Percentiles rank a stretch among this genome's conserved stretches.
phyloP scores from a whole-genome alignment of 2,329 filamentous ascomycete genomes.

The Xylariaceae sp. region DNA sequence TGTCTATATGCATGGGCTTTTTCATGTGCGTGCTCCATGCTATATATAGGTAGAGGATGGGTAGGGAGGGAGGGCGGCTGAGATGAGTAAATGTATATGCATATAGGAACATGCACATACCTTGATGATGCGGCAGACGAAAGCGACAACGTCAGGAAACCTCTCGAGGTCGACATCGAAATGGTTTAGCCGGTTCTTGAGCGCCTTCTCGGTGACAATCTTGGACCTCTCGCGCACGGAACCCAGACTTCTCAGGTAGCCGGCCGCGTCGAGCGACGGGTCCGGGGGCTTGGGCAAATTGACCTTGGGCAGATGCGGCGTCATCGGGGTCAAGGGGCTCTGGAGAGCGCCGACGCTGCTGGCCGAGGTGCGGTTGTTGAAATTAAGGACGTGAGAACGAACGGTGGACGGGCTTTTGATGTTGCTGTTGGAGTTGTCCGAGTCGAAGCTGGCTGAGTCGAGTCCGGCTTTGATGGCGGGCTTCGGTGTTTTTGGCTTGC shows the following conservation, averaged over 20 bases:
- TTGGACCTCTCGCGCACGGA: conserved; percentile 81
- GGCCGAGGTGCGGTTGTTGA: conserved; percentile 60
- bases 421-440: conserved; percentile 48
- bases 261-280: conserved; percentile 84
- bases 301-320: conserved; percentile 69
- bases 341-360: conserved; percentile 51
- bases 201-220: conserved; percentile 77
- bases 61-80: not conserved
- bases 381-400: conserved; percentile 42
- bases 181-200: conserved; percentile 78
- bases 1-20: conserved; percentile 24
- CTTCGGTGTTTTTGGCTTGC: conserved; percentile 60
- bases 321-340: conserved; percentile 59
- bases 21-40: conserved; percentile 12
- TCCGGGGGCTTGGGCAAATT: conserved; percentile 85
- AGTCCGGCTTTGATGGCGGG: conserved; percentile 45
- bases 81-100: not conserved
- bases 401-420: conserved; percentile 6
- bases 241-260: conserved; percentile 87
- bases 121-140: conserved; percentile 95
- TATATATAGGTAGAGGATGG: conserved; percentile 1
- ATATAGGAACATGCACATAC: conserved; percentile 52
- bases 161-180: conserved; percentile 89
- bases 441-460: conserved; percentile 59
- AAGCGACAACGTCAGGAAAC: conserved; percentile 81